Conservation (phyloP, 2,329 filamentous ascomycete genomes). For the Rachicladosporium sp. region DNA sequence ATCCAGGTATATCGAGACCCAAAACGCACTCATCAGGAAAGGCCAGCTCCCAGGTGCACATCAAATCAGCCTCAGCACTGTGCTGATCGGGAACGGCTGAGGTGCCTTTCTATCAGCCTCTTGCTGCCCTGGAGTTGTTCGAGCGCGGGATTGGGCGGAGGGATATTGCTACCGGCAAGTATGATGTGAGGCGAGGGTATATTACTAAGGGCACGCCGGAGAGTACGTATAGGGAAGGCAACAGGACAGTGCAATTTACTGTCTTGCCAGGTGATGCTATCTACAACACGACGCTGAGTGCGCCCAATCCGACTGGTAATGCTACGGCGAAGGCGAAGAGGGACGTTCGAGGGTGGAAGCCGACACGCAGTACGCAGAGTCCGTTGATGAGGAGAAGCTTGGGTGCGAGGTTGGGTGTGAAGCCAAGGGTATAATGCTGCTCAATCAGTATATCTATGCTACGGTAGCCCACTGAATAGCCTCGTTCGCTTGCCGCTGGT, state of each 20-base stretch:
- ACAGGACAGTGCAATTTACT: slow-evolving; percentile 33
- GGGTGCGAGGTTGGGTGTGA: too few species aligned
- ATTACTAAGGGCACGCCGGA: slow-evolving; percentile 14
- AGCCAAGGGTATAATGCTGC: too few species aligned
- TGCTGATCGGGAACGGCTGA: slow-evolving; percentile 42
- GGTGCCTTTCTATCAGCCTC: slow-evolving; percentile 42
- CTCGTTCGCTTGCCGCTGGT: too few species aligned
- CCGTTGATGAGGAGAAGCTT: too few species aligned
- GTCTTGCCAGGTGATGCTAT: slow-evolving; percentile 32
- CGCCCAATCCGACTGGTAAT: slow-evolving; percentile 7
- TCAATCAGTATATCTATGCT: too few species aligned
- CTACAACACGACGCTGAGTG: slow-evolving; percentile 25
- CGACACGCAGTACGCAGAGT: too few species aligned
- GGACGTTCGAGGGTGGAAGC: background rate
- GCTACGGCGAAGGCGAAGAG: slow-evolving; percentile 4
- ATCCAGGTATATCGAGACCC: slow-evolving; percentile 17
- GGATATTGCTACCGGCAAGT: slow-evolving; percentile 39
- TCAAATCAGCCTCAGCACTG: slow-evolving; percentile 20
- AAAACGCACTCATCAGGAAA: slow-evolving; percentile 16
- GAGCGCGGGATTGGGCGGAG: slow-evolving; percentile 35
- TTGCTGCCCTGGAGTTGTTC: slow-evolving; percentile 37
- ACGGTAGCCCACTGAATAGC: too few species aligned
- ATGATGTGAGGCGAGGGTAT: slow-evolving; percentile 8
- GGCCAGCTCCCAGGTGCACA: slow-evolving; percentile 18
- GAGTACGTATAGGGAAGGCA: slow-evolving; percentile 29